Evolutionary conservation across 352 stramenopile genomes (phyloP).

Genomic region (Thalassiosira gravida): DNA sequence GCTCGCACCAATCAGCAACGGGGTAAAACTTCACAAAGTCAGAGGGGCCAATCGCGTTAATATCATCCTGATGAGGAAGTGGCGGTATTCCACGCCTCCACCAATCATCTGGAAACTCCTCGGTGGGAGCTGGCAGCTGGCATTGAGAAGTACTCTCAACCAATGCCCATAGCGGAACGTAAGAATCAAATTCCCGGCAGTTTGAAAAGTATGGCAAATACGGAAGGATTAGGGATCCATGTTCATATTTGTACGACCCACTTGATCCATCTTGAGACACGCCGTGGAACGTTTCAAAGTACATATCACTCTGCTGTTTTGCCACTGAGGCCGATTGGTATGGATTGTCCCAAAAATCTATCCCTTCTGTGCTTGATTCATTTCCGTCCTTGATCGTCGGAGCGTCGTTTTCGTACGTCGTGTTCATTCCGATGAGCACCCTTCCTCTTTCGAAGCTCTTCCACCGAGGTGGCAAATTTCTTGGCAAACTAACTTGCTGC

Average conservation of each 20-base stretch:
- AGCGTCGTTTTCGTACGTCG: conserved; percentile 85
- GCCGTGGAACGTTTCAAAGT: conserved; percentile 92
- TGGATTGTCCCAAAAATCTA: conserved; percentile 85
- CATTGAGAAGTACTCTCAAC: conserved; percentile 90
- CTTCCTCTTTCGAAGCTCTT: conserved; percentile 90
- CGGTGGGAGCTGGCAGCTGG: conserved; percentile 81
- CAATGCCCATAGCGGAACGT: conserved; percentile 91
- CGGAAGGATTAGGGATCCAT: conserved; percentile 87
- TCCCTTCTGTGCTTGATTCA: neutral
- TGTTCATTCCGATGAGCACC: conserved; percentile 92
- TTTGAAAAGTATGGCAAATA: conserved; percentile 96
- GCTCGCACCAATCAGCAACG: conserved; percentile 91
- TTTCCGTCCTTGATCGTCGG: conserved; percentile 86
- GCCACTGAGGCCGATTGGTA: conserved; percentile 85
- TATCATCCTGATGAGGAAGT: conserved; percentile 93
- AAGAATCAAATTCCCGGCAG: conserved; percentile 94
- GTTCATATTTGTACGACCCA: conserved; percentile 68
- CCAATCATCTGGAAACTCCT: conserved; percentile 56
- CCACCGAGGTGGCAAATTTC: conserved; percentile 95
- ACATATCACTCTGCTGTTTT: conserved; percentile 91
- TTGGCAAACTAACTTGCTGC: conserved; percentile 84
- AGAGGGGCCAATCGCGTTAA: conserved; percentile 89
- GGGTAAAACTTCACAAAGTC: conserved; percentile 89
- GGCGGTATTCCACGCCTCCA: conserved; percentile 82
- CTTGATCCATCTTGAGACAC: conserved; percentile 41